Conservation (phyloP, 768 basidiomycete genomes). For the Strobilomyces dryophilus region DNA sequence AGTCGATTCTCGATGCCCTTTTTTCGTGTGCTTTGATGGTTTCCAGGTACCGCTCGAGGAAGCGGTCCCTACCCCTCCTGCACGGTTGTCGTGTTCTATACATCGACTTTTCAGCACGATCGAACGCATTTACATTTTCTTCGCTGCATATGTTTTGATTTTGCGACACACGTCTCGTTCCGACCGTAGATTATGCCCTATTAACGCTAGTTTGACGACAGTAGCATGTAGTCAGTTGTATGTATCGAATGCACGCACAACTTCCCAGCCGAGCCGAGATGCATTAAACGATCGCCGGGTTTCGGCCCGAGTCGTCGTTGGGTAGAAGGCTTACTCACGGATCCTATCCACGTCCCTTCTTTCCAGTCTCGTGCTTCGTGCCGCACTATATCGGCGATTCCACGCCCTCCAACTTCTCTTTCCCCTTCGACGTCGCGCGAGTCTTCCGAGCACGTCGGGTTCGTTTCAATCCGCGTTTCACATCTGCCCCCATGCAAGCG, state of each 20-base stretch:
- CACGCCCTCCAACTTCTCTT: not conserved
- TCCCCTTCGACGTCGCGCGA: not conserved
- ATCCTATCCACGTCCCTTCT: not conserved
- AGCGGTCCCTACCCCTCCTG: not conserved
- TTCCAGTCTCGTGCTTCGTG: not conserved
- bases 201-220: not conserved
- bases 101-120: not conserved
- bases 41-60: slow-evolving; percentile 16
- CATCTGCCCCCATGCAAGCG: not conserved
- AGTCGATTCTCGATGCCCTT: not conserved
- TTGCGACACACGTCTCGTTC: not conserved
- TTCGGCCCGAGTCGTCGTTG: not conserved
- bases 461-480: not conserved
- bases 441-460: not conserved
- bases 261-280: not conserved
- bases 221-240: not conserved
- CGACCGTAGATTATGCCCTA: slow-evolving; percentile 3
- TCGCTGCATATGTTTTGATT: not conserved
- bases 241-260: not conserved
- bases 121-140: slow-evolving; percentile 1
- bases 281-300: not conserved
- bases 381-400: not conserved
- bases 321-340: not conserved
- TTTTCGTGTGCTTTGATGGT: slow-evolving; percentile 15
- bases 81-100: slow-evolving; percentile 1